Evolutionary conservation across 164 flowering plant species (phyloP).

Genomic region (Berberis thunbergii): DNA sequence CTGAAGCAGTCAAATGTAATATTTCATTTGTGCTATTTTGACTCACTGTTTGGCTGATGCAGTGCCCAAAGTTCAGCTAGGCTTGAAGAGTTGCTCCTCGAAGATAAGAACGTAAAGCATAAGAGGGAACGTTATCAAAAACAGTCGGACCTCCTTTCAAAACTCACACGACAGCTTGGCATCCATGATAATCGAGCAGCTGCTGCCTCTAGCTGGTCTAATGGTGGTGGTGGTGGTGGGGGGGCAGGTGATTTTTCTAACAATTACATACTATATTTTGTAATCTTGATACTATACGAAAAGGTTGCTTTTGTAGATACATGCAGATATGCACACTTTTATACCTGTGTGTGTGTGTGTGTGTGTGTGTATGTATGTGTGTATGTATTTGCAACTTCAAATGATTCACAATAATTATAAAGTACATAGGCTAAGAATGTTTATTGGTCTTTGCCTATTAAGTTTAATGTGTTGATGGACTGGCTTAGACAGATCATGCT

Average conservation of each 20-base stretch:
- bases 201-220: conserved; percentile 59
- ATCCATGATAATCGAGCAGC: conserved; percentile 89
- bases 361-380: too few species aligned
- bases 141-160: conserved; percentile 82
- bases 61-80: conserved; percentile 70
- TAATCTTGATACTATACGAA: neutral
- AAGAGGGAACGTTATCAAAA: conserved; percentile 77
- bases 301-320: too few species aligned
- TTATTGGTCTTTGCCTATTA: too few species aligned
- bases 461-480: too few species aligned
- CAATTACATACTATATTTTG: neutral
- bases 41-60: neutral
- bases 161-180: conserved; percentile 73
- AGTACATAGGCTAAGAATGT: too few species aligned
- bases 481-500: too few species aligned
- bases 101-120: conserved; percentile 83
- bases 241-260: conserved; percentile 16
- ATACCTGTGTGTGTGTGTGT: too few species aligned
- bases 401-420: too few species aligned
- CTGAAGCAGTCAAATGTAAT: neutral
- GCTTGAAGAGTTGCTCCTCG: conserved; percentile 85
- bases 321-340: too few species aligned
- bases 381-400: too few species aligned
- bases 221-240: conserved; percentile 39
- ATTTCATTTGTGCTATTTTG: neutral